phyloP scores from a whole-genome alignment of 2,329 filamentous ascomycete genomes.

The Colletotrichum musae region DNA sequence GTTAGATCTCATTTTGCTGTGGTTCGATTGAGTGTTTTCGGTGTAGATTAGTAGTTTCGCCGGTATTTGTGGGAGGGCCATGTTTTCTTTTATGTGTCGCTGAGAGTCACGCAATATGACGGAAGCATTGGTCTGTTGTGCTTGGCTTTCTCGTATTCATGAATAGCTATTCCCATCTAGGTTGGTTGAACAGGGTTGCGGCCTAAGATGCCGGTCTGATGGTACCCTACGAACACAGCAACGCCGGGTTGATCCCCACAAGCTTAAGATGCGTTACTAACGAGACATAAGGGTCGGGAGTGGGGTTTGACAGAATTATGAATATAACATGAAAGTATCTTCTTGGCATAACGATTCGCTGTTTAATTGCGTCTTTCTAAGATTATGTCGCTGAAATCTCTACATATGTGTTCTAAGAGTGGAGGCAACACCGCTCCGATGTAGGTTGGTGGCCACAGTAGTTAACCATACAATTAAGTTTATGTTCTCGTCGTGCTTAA shows the following conservation, averaged over 20 bases:
- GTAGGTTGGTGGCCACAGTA: too few relatives aligned
- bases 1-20: background rate
- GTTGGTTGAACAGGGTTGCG: background rate
- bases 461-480: too few relatives aligned
- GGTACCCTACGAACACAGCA: background rate
- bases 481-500: too few relatives aligned
- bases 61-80: background rate
- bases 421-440: too few relatives aligned
- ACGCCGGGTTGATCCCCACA: background rate
- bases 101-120: background rate
- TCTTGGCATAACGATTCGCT: too few relatives aligned
- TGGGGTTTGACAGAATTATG: background rate
- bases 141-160: conserved; percentile 16
- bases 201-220: background rate
- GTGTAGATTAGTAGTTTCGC: background rate
- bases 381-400: too few relatives aligned
- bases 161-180: background rate
- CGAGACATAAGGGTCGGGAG: background rate
- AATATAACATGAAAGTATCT: too few relatives aligned
- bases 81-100: background rate
- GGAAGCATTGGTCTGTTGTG: background rate
- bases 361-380: too few relatives aligned
- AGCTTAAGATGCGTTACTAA: background rate
- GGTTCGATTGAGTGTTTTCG: background rate
- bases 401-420: too few relatives aligned